Percentiles rank a stretch among this genome's conserved stretches.
Conservation (phyloP, 2,329 filamentous ascomycete genomes). For the Pseudocercospora crystallina region DNA sequence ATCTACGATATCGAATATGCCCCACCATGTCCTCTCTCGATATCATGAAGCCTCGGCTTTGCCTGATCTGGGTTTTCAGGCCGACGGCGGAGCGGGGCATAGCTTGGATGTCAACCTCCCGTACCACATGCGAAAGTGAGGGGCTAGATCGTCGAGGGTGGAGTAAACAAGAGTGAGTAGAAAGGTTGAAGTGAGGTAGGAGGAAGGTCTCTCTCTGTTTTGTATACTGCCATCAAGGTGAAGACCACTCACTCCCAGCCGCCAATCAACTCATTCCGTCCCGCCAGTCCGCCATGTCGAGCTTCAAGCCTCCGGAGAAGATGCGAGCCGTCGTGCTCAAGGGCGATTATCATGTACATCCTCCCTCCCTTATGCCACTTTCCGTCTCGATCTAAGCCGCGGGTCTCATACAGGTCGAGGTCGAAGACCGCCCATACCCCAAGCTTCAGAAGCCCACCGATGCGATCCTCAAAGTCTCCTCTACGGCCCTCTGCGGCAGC, state of each 20-base stretch:
- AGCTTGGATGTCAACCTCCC: slow-evolving; percentile 1
- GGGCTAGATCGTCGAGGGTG: not conserved
- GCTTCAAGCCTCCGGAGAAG: slow-evolving; percentile 41
- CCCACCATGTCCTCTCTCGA: too few relatives aligned
- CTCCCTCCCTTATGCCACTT: not conserved
- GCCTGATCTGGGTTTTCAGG: too few relatives aligned
- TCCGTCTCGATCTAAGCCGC: not conserved
- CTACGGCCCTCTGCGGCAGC: slow-evolving; percentile 83
- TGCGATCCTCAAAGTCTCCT: slow-evolving; percentile 78
- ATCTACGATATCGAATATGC: too few relatives aligned
- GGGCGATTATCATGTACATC: slow-evolving; percentile 61
- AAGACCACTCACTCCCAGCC: slow-evolving; percentile 1
- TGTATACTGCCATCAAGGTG: slow-evolving; percentile 14
- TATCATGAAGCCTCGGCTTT: too few relatives aligned
- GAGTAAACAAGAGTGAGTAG: not conserved
- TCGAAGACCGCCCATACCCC: slow-evolving; percentile 79
- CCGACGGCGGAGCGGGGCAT: not conserved
- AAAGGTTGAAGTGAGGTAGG: not conserved
- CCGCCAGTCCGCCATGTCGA: not conserved
- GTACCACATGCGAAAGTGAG: not conserved
- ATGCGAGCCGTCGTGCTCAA: slow-evolving; percentile 93
- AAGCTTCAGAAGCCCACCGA: slow-evolving; percentile 69
- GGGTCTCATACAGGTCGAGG: slow-evolving; percentile 48
- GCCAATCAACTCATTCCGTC: slow-evolving; percentile 1
- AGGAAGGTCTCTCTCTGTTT: not conserved